Percentiles rank a stretch among this genome's conserved stretches.
phyloP scores from a whole-genome alignment of 2,329 filamentous ascomycete genomes.

The Neofusicoccum sp. region DNA sequence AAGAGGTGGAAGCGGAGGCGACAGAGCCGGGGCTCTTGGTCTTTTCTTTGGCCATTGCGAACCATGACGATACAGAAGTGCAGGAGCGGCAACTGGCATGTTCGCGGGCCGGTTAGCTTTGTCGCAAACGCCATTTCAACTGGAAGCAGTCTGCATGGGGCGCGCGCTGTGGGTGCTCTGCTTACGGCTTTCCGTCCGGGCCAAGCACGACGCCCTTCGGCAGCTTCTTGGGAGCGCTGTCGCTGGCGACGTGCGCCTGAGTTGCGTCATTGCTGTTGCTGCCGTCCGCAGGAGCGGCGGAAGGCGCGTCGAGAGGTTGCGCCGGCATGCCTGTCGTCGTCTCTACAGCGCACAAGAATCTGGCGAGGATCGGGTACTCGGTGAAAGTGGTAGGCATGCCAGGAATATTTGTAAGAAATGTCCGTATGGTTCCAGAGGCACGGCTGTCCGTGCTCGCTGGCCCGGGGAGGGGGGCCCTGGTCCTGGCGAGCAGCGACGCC shows the following conservation, averaged over 20 bases:
- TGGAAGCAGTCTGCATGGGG: neutral
- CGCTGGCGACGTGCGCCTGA: constrained; percentile 6
- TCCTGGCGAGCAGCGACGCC: neutral
- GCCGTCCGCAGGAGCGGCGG: constrained; percentile 23
- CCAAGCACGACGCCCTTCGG: constrained; percentile 73
- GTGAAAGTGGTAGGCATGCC: constrained; percentile 34
- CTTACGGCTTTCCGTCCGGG: constrained; percentile 82
- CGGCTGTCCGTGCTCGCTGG: neutral
- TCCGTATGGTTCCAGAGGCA: neutral
- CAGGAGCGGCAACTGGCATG: constrained; percentile 65
- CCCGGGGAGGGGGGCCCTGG: neutral
- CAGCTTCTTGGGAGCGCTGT: constrained; percentile 50
- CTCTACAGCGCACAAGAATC: constrained; percentile 39
- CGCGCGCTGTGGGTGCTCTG: constrained; percentile 17
- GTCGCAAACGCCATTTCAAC: neutral
- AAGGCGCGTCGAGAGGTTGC: constrained; percentile 33
- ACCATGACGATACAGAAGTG: constrained; percentile 60
- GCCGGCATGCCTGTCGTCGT: constrained; percentile 37
- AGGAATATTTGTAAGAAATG: constrained; percentile 2
- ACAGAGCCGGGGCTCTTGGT: constrained; percentile 27
- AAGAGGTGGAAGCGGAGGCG: constrained; percentile 28
- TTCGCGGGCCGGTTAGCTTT: neutral
- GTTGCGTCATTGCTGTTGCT: constrained; percentile 17
- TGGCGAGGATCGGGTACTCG: constrained; percentile 38
- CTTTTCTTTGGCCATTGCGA: constrained; percentile 56